Evolutionary conservation across 1,139 yeast genomes (phyloP), one percentile per base, ranked within the genome.

Genomic region (Geotrichum candidum): DNA sequence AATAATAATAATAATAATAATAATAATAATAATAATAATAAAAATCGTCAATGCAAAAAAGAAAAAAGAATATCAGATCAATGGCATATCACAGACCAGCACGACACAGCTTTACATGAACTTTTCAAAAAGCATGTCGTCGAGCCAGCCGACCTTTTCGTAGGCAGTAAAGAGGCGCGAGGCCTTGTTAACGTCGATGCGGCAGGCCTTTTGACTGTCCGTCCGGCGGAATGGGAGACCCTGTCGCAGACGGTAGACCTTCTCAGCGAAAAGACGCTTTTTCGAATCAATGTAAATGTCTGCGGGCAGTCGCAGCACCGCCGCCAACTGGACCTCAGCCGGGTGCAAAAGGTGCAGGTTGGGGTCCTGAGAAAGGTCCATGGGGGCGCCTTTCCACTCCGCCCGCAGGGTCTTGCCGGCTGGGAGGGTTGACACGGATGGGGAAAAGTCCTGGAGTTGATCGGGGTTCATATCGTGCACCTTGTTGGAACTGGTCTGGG

Each of bases 341-440:
- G 97, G 97, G 73, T 92, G 97, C 67, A 94, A 79, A 68, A 86
- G 82, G 58, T 78, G 77, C 60, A 82, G 75, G 67, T 89, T 81
- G 31, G 96, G 96, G 75, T 94, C 98, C 51, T 75, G 71, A 15
- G 87, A 80, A 64, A 94, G 81, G 74, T 90, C 96, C 97, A 94
- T 90, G 52, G 97, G 96, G 69, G 91, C 96, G 11, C 98, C 98
- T 77, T 92, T 92, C 99, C 99, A 94, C 72, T 92, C 98, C 56
- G 96, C 89, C 71, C 87, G 87, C 69, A 94, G 80, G 68, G 91
- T 84, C 74, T 87, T 86, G 69, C 84, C 85, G 27, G 82, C 77
- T 41, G 96, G 91, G 64, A 94, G 78, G 0, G 89, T 80, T 0
- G 80, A 71, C 29, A 78, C 63, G 0, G 89, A 77, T 4, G 98